phyloP scores from a whole-genome alignment of 345 rosid species.

The Anacardium occidentale region DNA sequence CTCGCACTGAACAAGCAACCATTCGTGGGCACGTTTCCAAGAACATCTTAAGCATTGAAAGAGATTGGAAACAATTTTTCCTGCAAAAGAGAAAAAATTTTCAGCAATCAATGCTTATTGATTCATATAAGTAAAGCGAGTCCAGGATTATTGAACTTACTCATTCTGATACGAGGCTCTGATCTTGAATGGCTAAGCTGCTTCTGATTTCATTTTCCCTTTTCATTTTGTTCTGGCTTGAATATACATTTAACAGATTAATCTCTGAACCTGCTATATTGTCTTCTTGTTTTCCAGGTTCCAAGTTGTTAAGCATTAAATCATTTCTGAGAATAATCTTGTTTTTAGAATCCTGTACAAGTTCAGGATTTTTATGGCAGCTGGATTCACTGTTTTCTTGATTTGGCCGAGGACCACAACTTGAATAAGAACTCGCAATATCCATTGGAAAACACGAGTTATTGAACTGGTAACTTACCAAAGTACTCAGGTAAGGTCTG shows the following conservation, averaged over 20 bases:
- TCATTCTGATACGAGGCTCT: conserved; percentile 13
- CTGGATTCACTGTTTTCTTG: conserved; percentile 14
- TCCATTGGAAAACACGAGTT: conserved; percentile 48
- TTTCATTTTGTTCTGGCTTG: conserved; percentile 13
- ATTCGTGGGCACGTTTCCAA: too few relatives aligned
- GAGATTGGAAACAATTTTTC: conserved; percentile 20
- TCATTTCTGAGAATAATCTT: conserved; percentile 5
- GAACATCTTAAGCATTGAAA: conserved; percentile 27
- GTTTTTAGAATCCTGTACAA: conserved; percentile 17
- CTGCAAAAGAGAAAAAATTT: conserved; percentile 15
- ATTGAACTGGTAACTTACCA: conserved; percentile 47
- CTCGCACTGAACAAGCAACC: too few relatives aligned
- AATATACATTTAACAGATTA: conserved; percentile 18
- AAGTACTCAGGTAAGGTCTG: conserved; percentile 25
- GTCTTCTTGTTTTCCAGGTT: not conserved
- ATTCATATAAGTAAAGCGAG: too few relatives aligned
- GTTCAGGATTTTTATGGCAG: not conserved
- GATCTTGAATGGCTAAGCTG: conserved; percentile 11
- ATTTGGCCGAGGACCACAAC: not conserved
- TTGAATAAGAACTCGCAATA: conserved; percentile 37
- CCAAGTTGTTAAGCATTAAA: conserved; percentile 18
- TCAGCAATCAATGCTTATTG: not conserved
- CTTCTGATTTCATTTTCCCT: conserved; percentile 19
- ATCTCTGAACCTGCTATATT: conserved; percentile 4
- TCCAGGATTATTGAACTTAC: conserved; percentile 23